Conservation (phyloP, 2,329 filamentous ascomycete genomes). For the Rhexocercosporidium sp. region DNA sequence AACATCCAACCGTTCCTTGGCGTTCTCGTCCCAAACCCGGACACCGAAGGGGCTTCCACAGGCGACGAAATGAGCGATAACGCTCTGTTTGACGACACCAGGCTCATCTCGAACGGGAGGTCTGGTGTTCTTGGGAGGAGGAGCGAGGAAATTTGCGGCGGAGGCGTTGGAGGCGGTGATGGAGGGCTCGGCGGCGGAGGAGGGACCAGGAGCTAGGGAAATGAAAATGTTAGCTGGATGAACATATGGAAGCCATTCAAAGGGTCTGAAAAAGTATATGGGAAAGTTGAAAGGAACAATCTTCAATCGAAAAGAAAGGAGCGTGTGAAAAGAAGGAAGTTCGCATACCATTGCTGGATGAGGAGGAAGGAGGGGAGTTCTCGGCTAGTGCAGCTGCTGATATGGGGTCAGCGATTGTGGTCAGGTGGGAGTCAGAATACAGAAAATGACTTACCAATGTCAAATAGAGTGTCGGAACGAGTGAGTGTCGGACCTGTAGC, state of each 20-base stretch:
- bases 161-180: background rate
- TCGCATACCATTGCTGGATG: background rate
- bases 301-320: background rate
- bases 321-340: background rate
- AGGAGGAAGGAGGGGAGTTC: background rate
- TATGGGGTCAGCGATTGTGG: background rate
- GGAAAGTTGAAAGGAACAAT: too few relatives aligned
- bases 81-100: background rate
- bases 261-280: too few relatives aligned
- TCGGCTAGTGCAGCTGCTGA: conserved; percentile 6
- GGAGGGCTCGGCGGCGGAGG: background rate
- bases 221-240: background rate
- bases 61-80: background rate
- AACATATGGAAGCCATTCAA: background rate
- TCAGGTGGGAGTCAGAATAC: background rate
- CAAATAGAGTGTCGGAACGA: background rate
- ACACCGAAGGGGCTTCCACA: background rate
- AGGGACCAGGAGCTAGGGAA: background rate
- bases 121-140: background rate
- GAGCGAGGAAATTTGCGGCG: background rate
- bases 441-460: background rate
- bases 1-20: background rate
- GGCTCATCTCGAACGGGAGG: background rate
- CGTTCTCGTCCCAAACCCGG: background rate
- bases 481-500: background rate